A percentile compares a stretch with the other conserved stretches of the same genome.
phyloP scores from a whole-genome alignment of 2,329 filamentous ascomycete species.

The Tetracladium maxilliforme region DNA sequence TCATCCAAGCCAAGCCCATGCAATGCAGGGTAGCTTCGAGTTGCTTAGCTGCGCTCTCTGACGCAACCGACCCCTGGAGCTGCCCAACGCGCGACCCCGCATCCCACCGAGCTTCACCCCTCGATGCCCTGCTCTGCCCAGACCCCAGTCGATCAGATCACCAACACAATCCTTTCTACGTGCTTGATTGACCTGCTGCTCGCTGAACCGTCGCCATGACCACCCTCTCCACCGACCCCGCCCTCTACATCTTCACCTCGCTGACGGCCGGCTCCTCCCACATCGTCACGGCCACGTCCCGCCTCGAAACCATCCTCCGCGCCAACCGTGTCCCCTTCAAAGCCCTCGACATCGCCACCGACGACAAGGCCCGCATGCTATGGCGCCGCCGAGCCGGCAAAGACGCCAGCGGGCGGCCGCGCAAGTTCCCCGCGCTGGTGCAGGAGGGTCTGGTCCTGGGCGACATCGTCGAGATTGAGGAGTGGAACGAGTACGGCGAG shows the following conservation, averaged over 20 bases:
- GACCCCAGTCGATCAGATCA: too few relatives aligned
- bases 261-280: constrained; percentile 90
- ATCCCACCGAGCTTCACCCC: too few relatives aligned
- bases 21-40: too few relatives aligned
- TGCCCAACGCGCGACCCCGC: too few relatives aligned
- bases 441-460: constrained; percentile 77
- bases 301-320: constrained; percentile 89
- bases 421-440: constrained; percentile 79
- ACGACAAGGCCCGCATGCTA: constrained; percentile 75
- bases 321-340: constrained; percentile 92
- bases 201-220: too few relatives aligned
- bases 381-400: constrained; percentile 78
- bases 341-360: constrained; percentile 79
- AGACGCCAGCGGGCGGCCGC: constrained; percentile 39
- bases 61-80: too few relatives aligned
- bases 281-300: constrained; percentile 89
- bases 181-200: too few relatives aligned
- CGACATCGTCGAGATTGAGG: constrained; percentile 85
- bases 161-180: too few relatives aligned
- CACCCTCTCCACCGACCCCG: constrained; percentile 44
- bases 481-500: constrained; percentile 98
- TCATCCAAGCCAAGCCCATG: too few relatives aligned
- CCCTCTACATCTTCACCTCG: constrained; percentile 91
- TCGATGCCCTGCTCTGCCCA: too few relatives aligned
- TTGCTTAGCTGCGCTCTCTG: too few relatives aligned